A percentile compares a stretch with the other conserved stretches of the same genome.
phyloP scores from a whole-genome alignment of 306 rosid species.

The Ormosia emarginata region DNA sequence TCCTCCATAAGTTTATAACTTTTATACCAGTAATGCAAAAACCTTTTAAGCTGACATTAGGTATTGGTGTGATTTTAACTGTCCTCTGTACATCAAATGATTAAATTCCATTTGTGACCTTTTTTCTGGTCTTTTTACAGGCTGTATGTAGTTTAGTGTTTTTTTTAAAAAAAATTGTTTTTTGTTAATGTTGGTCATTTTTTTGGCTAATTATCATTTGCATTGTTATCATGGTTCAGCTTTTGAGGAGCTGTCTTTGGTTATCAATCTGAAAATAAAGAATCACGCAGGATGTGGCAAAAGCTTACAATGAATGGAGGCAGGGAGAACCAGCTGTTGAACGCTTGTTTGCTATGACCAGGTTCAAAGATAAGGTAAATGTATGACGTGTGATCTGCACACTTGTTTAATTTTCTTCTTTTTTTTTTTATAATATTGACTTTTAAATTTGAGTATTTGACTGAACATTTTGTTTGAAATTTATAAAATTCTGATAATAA shows the following conservation, averaged over 20 bases:
- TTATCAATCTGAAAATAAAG: constrained; percentile 57
- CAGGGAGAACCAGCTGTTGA: constrained; percentile 90
- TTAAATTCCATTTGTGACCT: background rate
- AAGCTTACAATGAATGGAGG: constrained; percentile 86
- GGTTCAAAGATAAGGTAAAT: constrained; percentile 58
- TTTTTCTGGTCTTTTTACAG: background rate
- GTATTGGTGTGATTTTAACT: background rate
- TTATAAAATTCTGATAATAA: background rate
- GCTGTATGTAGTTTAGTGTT: background rate
- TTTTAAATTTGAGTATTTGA: background rate
- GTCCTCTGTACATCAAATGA: background rate
- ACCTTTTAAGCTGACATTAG: background rate
- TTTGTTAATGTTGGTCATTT: background rate
- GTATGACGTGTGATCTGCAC: constrained; percentile 4
- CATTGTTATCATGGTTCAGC: constrained; percentile 38
- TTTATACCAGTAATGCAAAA: background rate
- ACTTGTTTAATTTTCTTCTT: background rate
- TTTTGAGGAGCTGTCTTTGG: constrained; percentile 47
- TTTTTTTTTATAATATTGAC: background rate
- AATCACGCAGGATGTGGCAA: constrained; percentile 79
- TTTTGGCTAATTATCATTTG: constrained; percentile 2
- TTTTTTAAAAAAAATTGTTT: too few species aligned
- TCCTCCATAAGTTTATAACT: background rate
- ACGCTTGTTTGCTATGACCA: constrained; percentile 66
- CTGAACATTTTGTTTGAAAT: constrained; percentile 1